Conservation (phyloP, 2,329 filamentous ascomycete species). For the Claviceps quebecensis region DNA sequence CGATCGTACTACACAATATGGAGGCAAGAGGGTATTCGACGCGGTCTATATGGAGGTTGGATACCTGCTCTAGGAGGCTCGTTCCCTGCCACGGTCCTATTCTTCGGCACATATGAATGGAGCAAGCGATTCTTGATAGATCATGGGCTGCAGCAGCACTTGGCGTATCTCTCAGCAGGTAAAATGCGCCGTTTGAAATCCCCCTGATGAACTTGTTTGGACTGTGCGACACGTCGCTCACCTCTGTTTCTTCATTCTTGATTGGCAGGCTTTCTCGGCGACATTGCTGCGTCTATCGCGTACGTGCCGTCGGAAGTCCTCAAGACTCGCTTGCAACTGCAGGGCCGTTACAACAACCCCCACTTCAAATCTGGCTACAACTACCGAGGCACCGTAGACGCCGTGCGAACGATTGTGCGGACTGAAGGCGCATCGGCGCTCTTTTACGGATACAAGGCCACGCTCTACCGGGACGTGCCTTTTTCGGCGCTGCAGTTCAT, state of each 20-base stretch:
- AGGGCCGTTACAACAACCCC: slow-evolving; percentile 90
- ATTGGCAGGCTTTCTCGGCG: slow-evolving; percentile 67
- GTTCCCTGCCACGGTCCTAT: slow-evolving; percentile 84
- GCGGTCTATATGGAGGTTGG: slow-evolving; percentile 88
- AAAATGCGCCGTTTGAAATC: slow-evolving; percentile 11
- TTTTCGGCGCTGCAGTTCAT: slow-evolving; percentile 96
- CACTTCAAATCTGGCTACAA: slow-evolving; percentile 93
- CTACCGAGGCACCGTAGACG: slow-evolving; percentile 75
- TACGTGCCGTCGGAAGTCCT: slow-evolving; percentile 97
- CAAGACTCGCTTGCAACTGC: slow-evolving; percentile 91
- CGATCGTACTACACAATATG: slow-evolving; percentile 88
- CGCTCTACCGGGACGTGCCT: slow-evolving; percentile 82
- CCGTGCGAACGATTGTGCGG: slow-evolving; percentile 69
- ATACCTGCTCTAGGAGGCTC: slow-evolving; percentile 81
- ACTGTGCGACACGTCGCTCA: not conserved
- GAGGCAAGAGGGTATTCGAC: slow-evolving; percentile 74
- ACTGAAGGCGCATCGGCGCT: slow-evolving; percentile 73
- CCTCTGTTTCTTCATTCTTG: not conserved
- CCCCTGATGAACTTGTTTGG: not conserved
- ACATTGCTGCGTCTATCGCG: slow-evolving; percentile 78
- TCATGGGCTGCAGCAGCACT: slow-evolving; percentile 61
- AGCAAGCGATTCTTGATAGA: slow-evolving; percentile 87
- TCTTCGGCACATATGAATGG: slow-evolving; percentile 94
- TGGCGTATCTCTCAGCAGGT: slow-evolving; percentile 81
- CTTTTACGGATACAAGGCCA: slow-evolving; percentile 96